These are phyloP conservation scores for Austroboletus festivus DNA, from an alignment of 768 basidiomycete species.

Conservation along the genomic window DNA sequence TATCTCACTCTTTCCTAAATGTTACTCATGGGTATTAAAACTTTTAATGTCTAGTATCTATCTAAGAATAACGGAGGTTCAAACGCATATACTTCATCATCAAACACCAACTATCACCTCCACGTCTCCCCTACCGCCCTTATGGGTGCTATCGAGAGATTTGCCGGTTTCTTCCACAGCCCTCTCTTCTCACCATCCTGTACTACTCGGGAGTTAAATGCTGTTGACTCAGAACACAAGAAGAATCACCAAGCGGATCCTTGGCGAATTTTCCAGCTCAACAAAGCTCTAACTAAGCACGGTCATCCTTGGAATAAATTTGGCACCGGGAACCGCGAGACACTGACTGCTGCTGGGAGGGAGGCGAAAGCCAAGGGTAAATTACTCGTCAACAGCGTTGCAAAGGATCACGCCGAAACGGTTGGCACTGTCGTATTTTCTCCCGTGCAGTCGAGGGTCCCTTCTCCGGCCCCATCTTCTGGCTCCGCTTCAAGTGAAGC, in stretches of 20 bases:
- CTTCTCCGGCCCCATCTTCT: slow-evolving; percentile 60
- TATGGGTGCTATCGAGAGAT: slow-evolving; percentile 68
- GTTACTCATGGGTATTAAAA: background rate
- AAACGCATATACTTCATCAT: slow-evolving; percentile 91
- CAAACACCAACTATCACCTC: slow-evolving; percentile 90
- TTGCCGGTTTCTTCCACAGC: slow-evolving; percentile 87
- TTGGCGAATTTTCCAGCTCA: slow-evolving; percentile 94
- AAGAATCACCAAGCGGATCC: slow-evolving; percentile 90
- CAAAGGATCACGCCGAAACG: slow-evolving; percentile 21
- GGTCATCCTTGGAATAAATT: slow-evolving; percentile 91
- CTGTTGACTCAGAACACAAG: slow-evolving; percentile 96
- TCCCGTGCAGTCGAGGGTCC: slow-evolving; percentile 50
- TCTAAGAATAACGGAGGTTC: slow-evolving; percentile 82
- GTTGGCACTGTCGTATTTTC: slow-evolving; percentile 34
- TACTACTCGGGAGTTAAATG: slow-evolving; percentile 86
- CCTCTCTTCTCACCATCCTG: slow-evolving; percentile 86
- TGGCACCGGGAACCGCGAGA: slow-evolving; percentile 81
- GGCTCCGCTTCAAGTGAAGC: slow-evolving; percentile 50
- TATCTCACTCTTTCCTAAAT: slow-evolving; percentile 24
- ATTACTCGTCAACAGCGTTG: slow-evolving; percentile 26
- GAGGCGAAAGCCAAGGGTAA: slow-evolving; percentile 50
- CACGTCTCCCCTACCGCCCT: slow-evolving; percentile 63
- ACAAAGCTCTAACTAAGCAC: slow-evolving; percentile 76
- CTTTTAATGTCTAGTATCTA: slow-evolving; percentile 47
- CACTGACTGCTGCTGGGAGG: slow-evolving; percentile 60